Conservation (phyloP, 305 asterid genomes). For the Withania somnifera region DNA sequence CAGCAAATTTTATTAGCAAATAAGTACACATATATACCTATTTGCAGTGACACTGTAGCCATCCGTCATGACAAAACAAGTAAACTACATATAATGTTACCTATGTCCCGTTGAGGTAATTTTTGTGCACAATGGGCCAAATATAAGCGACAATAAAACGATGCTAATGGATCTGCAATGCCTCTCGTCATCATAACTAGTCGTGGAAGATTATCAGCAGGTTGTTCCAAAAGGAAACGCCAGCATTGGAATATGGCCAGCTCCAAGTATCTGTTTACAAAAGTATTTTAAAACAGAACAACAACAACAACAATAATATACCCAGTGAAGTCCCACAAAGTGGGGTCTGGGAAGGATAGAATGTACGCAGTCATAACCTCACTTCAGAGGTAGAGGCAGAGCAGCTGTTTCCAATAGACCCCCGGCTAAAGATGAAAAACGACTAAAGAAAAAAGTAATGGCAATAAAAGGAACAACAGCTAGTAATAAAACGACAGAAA, state of each 20-base stretch:
- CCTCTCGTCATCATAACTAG: conserved; percentile 77
- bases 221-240: conserved; percentile 57
- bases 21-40: background rate
- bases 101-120: conserved; percentile 38
- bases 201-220: conserved; percentile 50
- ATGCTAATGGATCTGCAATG: conserved; percentile 73
- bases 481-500: no score
- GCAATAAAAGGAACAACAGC: no score
- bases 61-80: background rate
- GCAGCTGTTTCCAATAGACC: no score
- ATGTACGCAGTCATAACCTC: no score
- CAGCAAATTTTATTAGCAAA: background rate
- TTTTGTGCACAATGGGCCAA: conserved; percentile 67
- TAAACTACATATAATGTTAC: conserved; percentile 20
- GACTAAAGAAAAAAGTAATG: no score
- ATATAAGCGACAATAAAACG: conserved; percentile 70
- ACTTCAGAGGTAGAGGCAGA: no score
- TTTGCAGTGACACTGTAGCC: background rate
- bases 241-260: conserved; percentile 70
- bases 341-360: no score
- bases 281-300: background rate
- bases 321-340: no score
- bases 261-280: conserved; percentile 63
- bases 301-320: no score
- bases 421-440: no score